Base-by-base conservation (phyloP, 2,329 filamentous ascomycete genomes). In the Botrytis byssoidea region DNA sequence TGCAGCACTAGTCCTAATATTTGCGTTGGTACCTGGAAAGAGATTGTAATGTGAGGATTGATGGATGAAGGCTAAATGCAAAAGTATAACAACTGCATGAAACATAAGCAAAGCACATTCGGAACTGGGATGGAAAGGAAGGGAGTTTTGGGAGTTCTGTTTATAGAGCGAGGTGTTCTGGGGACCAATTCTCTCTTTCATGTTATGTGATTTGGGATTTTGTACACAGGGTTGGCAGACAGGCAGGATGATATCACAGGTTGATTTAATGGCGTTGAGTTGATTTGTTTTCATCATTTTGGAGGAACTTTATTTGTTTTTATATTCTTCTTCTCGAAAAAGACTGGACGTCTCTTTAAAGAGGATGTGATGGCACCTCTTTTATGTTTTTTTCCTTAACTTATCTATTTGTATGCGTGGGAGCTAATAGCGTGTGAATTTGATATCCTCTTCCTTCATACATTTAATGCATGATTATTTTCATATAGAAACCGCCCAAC, bases 1-100 rank as follows among this genome's bases (percentile, higher is more conserved):
- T 76, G 90, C 93, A 5, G 93, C 90, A n/a, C 84, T 98, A 22
- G 93, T 93, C 79, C 88, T 96, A 74, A 85, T 99, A 40, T 99
- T 99, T 85, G 95, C 98, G 78, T 91, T 99, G 74, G 96, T 99
- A 7, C 96, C 96, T 1, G 95, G 96, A 72, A 97, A 93, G 82
- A 87, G 92, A 75, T 86, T 97, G 63, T 96, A 81, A 32, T 37
- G n/a, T 61, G 29, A 70, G 35, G 37, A n/a, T 69, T 16, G 29
- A 46, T 63, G 32, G 40, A 37, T 61, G 55, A 37, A 60, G 40
- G 48, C 66, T 22, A 29, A 32, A 25, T 40, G 22, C 55, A 57
- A 32, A 51, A 55, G 22, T n/a, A 68, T 4, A 42, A 37, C 35
- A 67, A 37, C 35, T 40, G 25, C 48, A 68, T 57, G 42, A 57